Percentiles rank a stretch among this genome's conserved stretches.
phyloP scores from a whole-genome alignment of 208 protist species.

The Trypanosoma vivax region DNA sequence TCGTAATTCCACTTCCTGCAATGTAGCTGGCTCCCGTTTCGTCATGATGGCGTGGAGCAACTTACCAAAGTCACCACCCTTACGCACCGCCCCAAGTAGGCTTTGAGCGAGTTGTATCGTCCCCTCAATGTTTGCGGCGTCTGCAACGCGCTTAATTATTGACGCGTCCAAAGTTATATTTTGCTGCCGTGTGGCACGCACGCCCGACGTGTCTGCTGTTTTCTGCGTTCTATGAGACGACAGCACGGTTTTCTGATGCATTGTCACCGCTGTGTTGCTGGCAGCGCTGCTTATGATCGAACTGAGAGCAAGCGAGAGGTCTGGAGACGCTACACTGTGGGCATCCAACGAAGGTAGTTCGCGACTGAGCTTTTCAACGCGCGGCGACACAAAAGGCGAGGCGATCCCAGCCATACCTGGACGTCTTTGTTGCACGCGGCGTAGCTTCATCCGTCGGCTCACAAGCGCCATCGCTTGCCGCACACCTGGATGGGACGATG shows the following conservation, averaged over 20 bases:
- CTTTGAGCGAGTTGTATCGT: conserved; percentile 20
- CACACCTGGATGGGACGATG: conserved; percentile 3
- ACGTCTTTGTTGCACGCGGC: not conserved
- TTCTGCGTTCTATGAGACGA: not conserved
- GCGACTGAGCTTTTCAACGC: conserved; percentile 1
- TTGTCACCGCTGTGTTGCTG: too few species aligned
- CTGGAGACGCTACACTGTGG: too few species aligned
- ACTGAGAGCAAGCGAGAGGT: too few species aligned
- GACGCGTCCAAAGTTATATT: conserved; percentile 33
- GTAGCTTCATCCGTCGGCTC: conserved; percentile 10
- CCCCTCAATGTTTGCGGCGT: conserved; percentile 20
- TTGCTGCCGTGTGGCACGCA: conserved; percentile 14
- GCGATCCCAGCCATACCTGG: not conserved
- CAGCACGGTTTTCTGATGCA: too few species aligned
- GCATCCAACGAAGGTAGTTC: not conserved
- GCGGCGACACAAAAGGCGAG: conserved; percentile 15
- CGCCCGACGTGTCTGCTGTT: not conserved
- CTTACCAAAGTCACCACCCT: conserved; percentile 15
- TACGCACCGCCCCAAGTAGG: conserved; percentile 24
- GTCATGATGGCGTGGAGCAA: not conserved
- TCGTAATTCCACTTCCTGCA: conserved; percentile 21
- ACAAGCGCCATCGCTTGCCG: conserved; percentile 15
- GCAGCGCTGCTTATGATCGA: too few species aligned
- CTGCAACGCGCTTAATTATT: conserved; percentile 25
- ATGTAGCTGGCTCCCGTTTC: not conserved